Conservation (phyloP, 2,329 filamentous ascomycete species). For the Leptosphaerulina australis region DNA sequence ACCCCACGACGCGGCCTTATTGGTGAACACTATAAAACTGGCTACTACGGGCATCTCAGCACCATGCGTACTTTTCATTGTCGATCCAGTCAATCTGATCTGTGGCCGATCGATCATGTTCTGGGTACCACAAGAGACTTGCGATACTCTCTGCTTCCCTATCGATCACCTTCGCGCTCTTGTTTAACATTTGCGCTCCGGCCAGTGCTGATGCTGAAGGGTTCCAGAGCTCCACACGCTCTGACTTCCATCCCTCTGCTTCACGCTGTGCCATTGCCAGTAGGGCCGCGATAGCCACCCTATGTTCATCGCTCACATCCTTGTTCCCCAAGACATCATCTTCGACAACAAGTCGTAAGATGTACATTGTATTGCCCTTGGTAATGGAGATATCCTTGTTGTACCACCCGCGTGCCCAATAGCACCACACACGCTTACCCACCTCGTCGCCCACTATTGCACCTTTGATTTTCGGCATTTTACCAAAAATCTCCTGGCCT, state of each 20-base stretch:
- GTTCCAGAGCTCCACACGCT: constrained; percentile 82
- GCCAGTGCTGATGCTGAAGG: constrained; percentile 61
- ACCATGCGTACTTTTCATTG: constrained; percentile 82
- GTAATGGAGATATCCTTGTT: constrained; percentile 60
- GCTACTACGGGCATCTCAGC: constrained; percentile 54
- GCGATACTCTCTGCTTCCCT: constrained; percentile 72
- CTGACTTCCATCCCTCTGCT: constrained; percentile 73
- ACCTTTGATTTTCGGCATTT: constrained; percentile 68
- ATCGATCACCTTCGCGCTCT: constrained; percentile 57
- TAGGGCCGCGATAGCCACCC: constrained; percentile 63
- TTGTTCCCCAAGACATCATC: constrained; percentile 48
- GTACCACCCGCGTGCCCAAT: constrained; percentile 71
- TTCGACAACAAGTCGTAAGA: constrained; percentile 72
- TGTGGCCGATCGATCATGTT: constrained; percentile 51
- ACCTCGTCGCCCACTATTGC: constrained; percentile 64
- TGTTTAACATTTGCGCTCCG: constrained; percentile 55
- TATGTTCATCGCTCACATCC: constrained; percentile 19
- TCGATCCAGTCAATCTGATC: constrained; percentile 71
- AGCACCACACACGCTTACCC: constrained; percentile 70
- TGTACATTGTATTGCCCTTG: constrained; percentile 71
- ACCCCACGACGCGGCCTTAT: no score
- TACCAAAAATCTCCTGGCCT: constrained; percentile 65
- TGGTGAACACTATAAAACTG: no score
- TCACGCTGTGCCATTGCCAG: constrained; percentile 71
- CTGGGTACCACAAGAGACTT: constrained; percentile 70